Evolutionary conservation across 2,329 filamentous ascomycete species (phyloP).

Genomic region (Periconia sp.): DNA sequence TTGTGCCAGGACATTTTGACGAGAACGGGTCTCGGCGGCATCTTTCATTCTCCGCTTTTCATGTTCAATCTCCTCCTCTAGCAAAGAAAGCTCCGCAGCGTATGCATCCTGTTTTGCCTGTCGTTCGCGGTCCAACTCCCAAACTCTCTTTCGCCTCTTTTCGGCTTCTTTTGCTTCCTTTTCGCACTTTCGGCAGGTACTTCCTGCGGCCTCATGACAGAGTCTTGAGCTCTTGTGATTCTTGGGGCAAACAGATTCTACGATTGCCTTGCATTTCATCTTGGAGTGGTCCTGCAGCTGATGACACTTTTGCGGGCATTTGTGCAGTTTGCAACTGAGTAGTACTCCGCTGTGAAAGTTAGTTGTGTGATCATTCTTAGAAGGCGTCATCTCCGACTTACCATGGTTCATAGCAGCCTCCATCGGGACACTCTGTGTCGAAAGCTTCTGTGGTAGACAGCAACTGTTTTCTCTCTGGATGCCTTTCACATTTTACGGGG

Average conservation of each 20-base stretch:
- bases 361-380: constrained; percentile 7
- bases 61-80: constrained; percentile 59
- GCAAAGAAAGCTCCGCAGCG: constrained; percentile 46
- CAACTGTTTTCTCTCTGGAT: constrained; percentile 44
- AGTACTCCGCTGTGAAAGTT: constrained; percentile 45
- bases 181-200: constrained; percentile 55
- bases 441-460: constrained; percentile 61
- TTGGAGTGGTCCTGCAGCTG: constrained; percentile 60
- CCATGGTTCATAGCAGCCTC: constrained; percentile 68
- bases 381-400: constrained; percentile 37
- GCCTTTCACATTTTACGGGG: constrained; percentile 38
- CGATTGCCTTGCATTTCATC: constrained; percentile 48
- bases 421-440: constrained; percentile 64
- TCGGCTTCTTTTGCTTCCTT: constrained; percentile 51
- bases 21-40: constrained; percentile 48
- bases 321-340: constrained; percentile 62
- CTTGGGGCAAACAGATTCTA: constrained; percentile 54
- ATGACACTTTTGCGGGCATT: constrained; percentile 65
- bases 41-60: constrained; percentile 50
- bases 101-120: constrained; percentile 51
- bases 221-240: constrained; percentile 52
- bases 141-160: constrained; percentile 49
- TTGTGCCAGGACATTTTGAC: constrained; percentile 49
- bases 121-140: constrained; percentile 55
- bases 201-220: constrained; percentile 49